Evolutionary conservation across 2,329 filamentous ascomycete species (phyloP), one percentile per base, ranked within the genome.

Genomic region (Capronia coronata): DNA sequence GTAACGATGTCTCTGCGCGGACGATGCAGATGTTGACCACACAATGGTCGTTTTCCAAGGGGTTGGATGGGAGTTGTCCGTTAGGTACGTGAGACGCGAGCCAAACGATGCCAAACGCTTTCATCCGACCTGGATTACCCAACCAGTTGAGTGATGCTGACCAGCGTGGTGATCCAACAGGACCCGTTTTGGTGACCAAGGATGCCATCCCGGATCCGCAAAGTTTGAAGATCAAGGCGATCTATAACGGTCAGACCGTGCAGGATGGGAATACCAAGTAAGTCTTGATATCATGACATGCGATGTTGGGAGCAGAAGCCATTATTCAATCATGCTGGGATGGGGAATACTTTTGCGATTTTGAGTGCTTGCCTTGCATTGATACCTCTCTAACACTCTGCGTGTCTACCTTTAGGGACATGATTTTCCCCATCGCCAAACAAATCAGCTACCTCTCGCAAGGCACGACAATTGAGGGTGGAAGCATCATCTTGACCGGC

Each of bases 1-100:
- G 63, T 43, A 72, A 72, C 55, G 68, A 72, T 52, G 65, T 72
- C n/a, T 66, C 60, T 23, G 67, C 67, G 2, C 59, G 69, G 11
- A 61, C 60, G 21, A 61, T 65, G 58, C 69, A 71, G 61, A 64
- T 67, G 48, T 59, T 63, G 67, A 54, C 52, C 9, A 51, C 45
- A 3, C 70, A 72, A 55, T 70, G 68, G 66, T 63, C 62, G 21
- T 69, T 67, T 46, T 61, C 62, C 27, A 71, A 72, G 56, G 67
- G 67, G 1, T 62, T 69, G n/a, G 68, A 70, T 49, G 61, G 60
- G 10, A 66, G 2, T 72, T 73, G 61, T 63, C 65, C 30, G 70
- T 78, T 54, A 68, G 68, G 69, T 46, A 46, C 10, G 43, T 46
- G 9, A n/a, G 16, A 5, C 32, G 7, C 27, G 27, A 30, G 13